Evolutionary conservation across 371 early-diverging fungal genomes (phyloP).

Genomic region (Mortierella sp.): DNA sequence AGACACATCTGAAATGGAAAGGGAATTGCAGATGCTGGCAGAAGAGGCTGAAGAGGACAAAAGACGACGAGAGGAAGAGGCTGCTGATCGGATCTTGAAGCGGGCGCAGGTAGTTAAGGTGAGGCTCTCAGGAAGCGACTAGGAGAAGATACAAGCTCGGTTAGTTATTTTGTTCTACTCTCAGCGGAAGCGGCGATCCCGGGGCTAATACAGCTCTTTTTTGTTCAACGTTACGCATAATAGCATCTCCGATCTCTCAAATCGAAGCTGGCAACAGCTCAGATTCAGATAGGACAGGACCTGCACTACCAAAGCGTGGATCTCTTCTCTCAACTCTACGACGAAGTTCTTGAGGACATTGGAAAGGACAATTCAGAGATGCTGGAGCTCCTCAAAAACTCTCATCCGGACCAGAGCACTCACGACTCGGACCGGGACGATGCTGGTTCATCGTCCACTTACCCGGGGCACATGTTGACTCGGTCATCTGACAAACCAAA

Average conservation of each 20-base stretch:
- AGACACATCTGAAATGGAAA: slow-evolving; percentile 34
- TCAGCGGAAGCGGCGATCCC: too few species aligned
- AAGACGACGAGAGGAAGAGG: slow-evolving; percentile 35
- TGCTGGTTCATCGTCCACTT: not conserved
- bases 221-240: not conserved
- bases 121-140: too few species aligned
- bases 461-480: slow-evolving; percentile 36
- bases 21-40: slow-evolving; percentile 47
- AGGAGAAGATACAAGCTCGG: too few species aligned
- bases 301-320: slow-evolving; percentile 42
- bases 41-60: slow-evolving; percentile 42
- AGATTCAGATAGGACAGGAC: slow-evolving; percentile 43
- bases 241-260: slow-evolving; percentile 47
- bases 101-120: slow-evolving; percentile 51
- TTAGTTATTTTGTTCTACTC: too few species aligned
- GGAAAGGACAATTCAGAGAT: slow-evolving; percentile 42
- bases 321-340: slow-evolving; percentile 46
- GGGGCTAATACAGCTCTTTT: not conserved
- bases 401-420: slow-evolving; percentile 1
- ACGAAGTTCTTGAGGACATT: slow-evolving; percentile 52
- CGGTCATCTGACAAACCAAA: slow-evolving; percentile 45
- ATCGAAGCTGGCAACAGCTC: slow-evolving; percentile 39
- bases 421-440: slow-evolving; percentile 13
- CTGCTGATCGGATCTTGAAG: slow-evolving; percentile 41
- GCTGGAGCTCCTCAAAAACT: slow-evolving; percentile 24